Percentiles rank a stretch among this genome's conserved stretches.
Evolutionary conservation across 2,329 filamentous ascomycete genomes (phyloP).

Genomic region (Apiospora arundinis): DNA sequence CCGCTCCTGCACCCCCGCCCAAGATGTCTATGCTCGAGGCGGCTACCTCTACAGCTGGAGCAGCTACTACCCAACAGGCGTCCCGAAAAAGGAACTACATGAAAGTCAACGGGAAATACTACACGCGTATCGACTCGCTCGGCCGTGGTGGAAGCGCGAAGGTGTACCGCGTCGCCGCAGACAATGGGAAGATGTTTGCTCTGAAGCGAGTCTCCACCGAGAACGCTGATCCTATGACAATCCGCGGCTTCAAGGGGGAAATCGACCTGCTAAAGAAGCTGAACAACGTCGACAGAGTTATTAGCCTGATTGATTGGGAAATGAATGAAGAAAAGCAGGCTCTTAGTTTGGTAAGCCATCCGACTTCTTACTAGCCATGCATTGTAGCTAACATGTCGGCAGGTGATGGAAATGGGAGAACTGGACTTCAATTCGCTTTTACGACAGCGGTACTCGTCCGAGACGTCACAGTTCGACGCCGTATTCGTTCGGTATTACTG

Average conservation of each 20-base stretch:
- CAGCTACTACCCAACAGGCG: constrained; percentile 74
- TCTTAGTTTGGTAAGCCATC: constrained; percentile 75
- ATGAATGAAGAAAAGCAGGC: constrained; percentile 91
- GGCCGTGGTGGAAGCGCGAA: constrained; percentile 92
- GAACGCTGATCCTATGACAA: constrained; percentile 82
- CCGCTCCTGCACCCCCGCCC: constrained; percentile 82
- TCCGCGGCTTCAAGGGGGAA: constrained; percentile 91
- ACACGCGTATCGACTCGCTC: constrained; percentile 87
- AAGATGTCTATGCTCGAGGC: constrained; percentile 98
- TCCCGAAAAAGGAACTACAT: constrained; percentile 83
- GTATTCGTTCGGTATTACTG: constrained; percentile 97
- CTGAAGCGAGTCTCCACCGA: constrained; percentile 92
- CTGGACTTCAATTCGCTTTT: constrained; percentile 89
- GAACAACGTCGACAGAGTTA: constrained; percentile 85
- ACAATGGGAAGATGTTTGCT: constrained; percentile 95
- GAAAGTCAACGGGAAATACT: constrained; percentile 88
- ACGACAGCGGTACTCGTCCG: constrained; percentile 72
- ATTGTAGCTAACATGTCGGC: constrained; percentile 29
- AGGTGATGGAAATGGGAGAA: constrained; percentile 98
- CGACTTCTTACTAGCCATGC: background rate
- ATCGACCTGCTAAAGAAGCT: constrained; percentile 89
- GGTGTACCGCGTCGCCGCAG: constrained; percentile 95
- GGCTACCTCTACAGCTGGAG: constrained; percentile 82
- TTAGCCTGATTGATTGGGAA: constrained; percentile 90
- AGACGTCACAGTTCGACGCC: constrained; percentile 80